These are phyloP conservation scores for Lichenothelia convexa DNA, from an alignment of 495 filamentous ascomycete genomes.

Conservation along the genomic window DNA sequence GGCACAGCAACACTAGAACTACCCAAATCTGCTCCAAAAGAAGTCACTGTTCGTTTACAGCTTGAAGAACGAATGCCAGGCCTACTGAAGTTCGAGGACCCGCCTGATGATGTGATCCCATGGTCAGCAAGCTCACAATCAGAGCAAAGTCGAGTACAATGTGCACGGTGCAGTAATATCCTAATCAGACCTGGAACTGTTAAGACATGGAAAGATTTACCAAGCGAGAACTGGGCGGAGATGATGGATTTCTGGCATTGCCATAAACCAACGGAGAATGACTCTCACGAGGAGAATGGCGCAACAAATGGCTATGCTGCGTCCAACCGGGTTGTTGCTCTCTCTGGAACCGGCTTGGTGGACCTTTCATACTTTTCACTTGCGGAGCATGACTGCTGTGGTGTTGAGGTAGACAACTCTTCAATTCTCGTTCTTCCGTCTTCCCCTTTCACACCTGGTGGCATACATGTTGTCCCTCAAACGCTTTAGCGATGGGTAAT, in stretches of 20 bases:
- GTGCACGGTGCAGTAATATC: conserved; percentile 36
- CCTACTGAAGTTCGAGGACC: conserved; percentile 14
- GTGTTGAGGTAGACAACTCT: conserved; percentile 38
- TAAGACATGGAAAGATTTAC: conserved; percentile 76
- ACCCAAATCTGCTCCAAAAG: conserved; percentile 17
- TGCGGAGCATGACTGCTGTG: conserved; percentile 39
- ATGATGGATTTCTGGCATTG: conserved; percentile 99
- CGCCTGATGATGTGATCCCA: conserved; percentile 31
- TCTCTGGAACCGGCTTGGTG: conserved; percentile 50
- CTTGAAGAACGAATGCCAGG: conserved; percentile 25
- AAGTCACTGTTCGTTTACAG: conserved; percentile 55
- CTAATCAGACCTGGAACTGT: conserved; percentile 28
- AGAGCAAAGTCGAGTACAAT: conserved; percentile 35
- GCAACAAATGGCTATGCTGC: conserved; percentile 58
- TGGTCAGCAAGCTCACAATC: conserved; percentile 57
- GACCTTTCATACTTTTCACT: conserved; percentile 63
- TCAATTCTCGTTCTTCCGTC: background rate
- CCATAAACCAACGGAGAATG: conserved; percentile 47
- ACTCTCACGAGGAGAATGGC: conserved; percentile 27
- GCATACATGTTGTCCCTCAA: too few species aligned
- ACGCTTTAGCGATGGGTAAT: background rate
- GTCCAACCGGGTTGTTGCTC: conserved; percentile 45
- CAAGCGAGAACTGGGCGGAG: conserved; percentile 94
- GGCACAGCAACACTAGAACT: conserved; percentile 22
- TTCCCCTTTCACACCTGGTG: background rate